Conservation (phyloP, 2,329 filamentous ascomycete species). For the Ophiostoma triangulosporum region DNA sequence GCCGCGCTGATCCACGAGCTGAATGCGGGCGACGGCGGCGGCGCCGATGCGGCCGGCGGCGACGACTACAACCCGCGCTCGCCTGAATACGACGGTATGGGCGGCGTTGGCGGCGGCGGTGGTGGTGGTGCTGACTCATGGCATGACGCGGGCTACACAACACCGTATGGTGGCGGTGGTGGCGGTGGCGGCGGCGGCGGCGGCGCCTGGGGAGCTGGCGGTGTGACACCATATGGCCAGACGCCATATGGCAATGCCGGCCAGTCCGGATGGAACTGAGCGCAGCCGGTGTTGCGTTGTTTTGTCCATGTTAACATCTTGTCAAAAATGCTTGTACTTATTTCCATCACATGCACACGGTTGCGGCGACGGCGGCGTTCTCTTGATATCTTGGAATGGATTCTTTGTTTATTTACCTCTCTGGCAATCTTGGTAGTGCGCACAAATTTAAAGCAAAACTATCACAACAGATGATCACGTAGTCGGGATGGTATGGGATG, state of each 20-base stretch:
- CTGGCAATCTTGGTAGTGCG: too few species aligned
- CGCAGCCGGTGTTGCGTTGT: not conserved
- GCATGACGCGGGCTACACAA: conserved; percentile 54
- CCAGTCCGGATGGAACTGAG: conserved; percentile 35
- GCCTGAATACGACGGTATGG: conserved; percentile 52
- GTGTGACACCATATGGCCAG: conserved; percentile 31
- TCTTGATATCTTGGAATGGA: not conserved
- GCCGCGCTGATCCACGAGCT: conserved; percentile 51
- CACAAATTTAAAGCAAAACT: too few species aligned
- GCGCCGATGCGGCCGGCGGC: conserved; percentile 31
- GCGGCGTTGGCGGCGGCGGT: conserved; percentile 15
- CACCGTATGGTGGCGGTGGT: conserved; percentile 44
- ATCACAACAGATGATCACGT: not conserved
- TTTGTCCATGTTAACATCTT: not conserved
- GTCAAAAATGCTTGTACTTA: not conserved
- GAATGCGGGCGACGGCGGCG: conserved; percentile 30
- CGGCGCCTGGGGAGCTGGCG: conserved; percentile 51
- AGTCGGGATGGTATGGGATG: not conserved
- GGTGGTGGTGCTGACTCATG: conserved; percentile 33
- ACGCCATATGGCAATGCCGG: conserved; percentile 34
- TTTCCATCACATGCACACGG: not conserved
- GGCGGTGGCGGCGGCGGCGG: conserved; percentile 42
- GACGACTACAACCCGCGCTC: conserved; percentile 48
- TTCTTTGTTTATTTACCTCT: conserved; percentile 2
- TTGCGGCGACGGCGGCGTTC: not conserved